Evolutionary conservation across 805 yeast species (phyloP), one percentile per base, ranked within the genome.

Genomic region (Tetrapisispora namnaoensis): DNA sequence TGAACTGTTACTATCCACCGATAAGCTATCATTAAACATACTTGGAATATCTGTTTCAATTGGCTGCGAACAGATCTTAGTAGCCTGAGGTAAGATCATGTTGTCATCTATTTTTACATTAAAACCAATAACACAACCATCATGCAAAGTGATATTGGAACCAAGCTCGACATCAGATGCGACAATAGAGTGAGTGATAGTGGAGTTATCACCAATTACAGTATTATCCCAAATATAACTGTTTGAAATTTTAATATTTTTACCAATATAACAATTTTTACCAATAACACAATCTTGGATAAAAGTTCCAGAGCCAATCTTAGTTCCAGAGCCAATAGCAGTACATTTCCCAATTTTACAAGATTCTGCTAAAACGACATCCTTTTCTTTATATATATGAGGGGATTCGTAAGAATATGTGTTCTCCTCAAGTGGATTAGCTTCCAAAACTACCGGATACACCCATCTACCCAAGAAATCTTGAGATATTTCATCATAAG

Each of bases 401-500:
- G 86, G 84, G 46, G 83, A 76, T 58, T 84, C 95, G 66, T 88
- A 88, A 2, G 81, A 70, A 63, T 86, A 93, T 1, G 86, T 76
- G 60, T 85, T 88, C 57, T 76, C 80, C 28, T 76, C 79, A 47
- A 82, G 67, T 55, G 86, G 69, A 64, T 91, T 90, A 48, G 89
- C 73, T 55, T 91, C 98, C 2, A 96, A 91, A 17, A 83, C 87
- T 48, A 91, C 71, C 24, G 99, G 99, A 60, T 88, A 91, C 51
- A 91, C 77, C 87, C 95, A 93, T 62, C 98, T 80, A 21, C 89
- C 88, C 47, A 93, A 70, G 38, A 90, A 79, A 64, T 93, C 98
- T 66, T 86, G 93, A 16, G 95, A 79, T 16, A 93, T 80, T 11
- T 95, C 90, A 63, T 85, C 91, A 66, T 90, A 93, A 0, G 98